Evolutionary conservation across 2,329 filamentous ascomycete genomes (phyloP).

Genomic region (Botryotinia globosa): DNA sequence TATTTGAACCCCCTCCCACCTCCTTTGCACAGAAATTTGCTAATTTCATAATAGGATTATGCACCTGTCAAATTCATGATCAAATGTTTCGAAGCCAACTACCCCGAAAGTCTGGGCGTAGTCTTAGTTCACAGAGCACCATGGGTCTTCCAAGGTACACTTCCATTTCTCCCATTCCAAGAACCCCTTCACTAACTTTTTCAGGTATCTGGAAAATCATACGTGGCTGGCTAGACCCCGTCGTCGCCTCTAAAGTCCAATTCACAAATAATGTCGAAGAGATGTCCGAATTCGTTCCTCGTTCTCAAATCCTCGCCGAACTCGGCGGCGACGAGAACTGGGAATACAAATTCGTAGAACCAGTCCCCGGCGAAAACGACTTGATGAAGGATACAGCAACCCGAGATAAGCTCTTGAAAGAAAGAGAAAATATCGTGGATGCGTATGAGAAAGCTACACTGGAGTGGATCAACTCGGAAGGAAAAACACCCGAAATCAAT

Average conservation of each 20-base stretch:
- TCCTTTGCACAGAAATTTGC: constrained; percentile 7
- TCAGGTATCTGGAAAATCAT: constrained; percentile 94
- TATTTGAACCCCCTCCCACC: constrained; percentile 40
- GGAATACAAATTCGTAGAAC: constrained; percentile 79
- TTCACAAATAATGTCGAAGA: constrained; percentile 84
- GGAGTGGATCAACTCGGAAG: constrained; percentile 63
- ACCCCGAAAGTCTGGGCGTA: constrained; percentile 85
- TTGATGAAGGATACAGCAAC: constrained; percentile 64
- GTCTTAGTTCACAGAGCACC: constrained; percentile 94
- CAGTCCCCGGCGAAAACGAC: constrained; percentile 71
- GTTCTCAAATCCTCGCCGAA: constrained; percentile 71
- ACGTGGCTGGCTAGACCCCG: constrained; percentile 91
- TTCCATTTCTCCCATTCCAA: background rate
- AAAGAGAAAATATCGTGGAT: constrained; percentile 63
- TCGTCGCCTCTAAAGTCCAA: constrained; percentile 90
- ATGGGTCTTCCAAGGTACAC: constrained; percentile 87
- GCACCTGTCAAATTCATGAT: constrained; percentile 98
- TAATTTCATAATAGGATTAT: constrained; percentile 63
- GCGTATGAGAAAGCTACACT: constrained; percentile 73
- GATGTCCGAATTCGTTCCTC: constrained; percentile 71
- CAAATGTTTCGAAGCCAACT: constrained; percentile 98
- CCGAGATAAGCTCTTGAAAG: constrained; percentile 60
- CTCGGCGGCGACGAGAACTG: constrained; percentile 84
- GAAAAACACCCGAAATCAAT: constrained; percentile 46
- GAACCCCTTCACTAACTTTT: constrained; percentile 20